Conservation (phyloP, 2,329 filamentous ascomycete species). For the Botryosphaeria dothidea region DNA sequence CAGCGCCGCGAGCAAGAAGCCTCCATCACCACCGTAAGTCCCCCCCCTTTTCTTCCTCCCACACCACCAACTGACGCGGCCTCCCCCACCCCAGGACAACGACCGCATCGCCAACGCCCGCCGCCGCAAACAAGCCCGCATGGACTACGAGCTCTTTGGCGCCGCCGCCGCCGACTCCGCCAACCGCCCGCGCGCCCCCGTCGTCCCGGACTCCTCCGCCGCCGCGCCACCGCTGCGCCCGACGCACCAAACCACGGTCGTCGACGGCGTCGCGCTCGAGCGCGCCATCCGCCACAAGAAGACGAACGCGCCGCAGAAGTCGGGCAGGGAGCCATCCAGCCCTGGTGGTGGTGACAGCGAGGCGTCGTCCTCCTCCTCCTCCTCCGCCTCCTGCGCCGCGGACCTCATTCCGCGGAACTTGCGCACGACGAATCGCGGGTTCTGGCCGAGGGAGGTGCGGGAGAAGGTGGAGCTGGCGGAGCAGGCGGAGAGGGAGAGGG, state of each 20-base stretch:
- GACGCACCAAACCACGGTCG: background rate
- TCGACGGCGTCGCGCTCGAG: background rate
- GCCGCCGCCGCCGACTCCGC: background rate
- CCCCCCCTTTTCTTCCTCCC: background rate
- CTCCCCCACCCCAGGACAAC: background rate
- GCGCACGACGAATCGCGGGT: background rate
- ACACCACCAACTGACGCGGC: background rate
- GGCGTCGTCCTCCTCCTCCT: no score
- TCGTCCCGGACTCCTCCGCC: background rate
- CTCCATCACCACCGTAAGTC: background rate
- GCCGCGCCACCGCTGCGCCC: background rate
- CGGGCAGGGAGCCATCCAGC: no score
- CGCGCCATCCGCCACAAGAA: background rate
- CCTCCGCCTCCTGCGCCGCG: background rate
- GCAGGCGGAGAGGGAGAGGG: background rate
- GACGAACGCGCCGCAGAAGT: no score
- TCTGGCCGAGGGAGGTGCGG: background rate
- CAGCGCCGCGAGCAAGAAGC: background rate
- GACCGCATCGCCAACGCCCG: background rate
- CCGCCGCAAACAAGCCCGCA: background rate
- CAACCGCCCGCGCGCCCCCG: background rate
- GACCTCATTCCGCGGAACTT: background rate
- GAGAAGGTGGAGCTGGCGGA: background rate
- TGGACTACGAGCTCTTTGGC: background rate
- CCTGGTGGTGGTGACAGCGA: no score